Conservation (phyloP, 2,329 filamentous ascomycete genomes). For the Hymenoscyphus salicellus region DNA sequence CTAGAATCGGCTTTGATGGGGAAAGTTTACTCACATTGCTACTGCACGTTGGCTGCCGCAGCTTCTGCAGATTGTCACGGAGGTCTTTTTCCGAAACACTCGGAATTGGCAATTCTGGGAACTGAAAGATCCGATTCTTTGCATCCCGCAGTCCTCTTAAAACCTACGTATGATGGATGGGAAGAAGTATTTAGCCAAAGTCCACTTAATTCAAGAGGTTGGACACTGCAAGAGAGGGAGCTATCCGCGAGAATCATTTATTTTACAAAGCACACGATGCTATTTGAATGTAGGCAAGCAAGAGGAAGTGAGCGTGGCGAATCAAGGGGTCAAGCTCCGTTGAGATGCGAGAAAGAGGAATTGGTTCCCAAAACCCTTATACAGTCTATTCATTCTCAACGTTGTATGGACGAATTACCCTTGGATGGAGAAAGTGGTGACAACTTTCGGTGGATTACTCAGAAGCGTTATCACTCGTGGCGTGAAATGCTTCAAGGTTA, state of each 20-base stretch:
- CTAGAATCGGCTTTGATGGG: conserved; percentile 19
- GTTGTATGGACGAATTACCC: conserved; percentile 3
- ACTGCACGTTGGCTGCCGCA: conserved; percentile 20
- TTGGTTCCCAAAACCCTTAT: conserved; percentile 4
- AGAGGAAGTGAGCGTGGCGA: not conserved
- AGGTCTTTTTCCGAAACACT: conserved; percentile 12
- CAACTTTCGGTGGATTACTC: not conserved
- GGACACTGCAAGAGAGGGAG: conserved; percentile 20
- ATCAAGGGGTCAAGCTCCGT: not conserved
- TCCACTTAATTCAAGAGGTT: conserved; percentile 10
- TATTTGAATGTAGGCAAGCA: conserved; percentile 15
- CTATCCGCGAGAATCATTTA: conserved; percentile 16
- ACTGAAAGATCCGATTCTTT: not conserved
- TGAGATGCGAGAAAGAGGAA: not conserved
- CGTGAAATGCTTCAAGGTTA: conserved; percentile 12
- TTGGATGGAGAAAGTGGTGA: not conserved
- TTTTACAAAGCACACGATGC: conserved; percentile 11
- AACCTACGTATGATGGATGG: conserved; percentile 1
- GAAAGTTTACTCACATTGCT: conserved; percentile 13
- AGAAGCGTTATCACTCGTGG: conserved; percentile 6
- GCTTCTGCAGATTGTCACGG: conserved; percentile 11
- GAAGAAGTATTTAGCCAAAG: conserved; percentile 3
- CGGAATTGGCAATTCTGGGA: not conserved
- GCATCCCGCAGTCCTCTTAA: not conserved
- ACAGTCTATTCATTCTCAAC: not conserved